Conservation (phyloP, 2,329 filamentous ascomycete species). For the Epicoccum sorghinum region DNA sequence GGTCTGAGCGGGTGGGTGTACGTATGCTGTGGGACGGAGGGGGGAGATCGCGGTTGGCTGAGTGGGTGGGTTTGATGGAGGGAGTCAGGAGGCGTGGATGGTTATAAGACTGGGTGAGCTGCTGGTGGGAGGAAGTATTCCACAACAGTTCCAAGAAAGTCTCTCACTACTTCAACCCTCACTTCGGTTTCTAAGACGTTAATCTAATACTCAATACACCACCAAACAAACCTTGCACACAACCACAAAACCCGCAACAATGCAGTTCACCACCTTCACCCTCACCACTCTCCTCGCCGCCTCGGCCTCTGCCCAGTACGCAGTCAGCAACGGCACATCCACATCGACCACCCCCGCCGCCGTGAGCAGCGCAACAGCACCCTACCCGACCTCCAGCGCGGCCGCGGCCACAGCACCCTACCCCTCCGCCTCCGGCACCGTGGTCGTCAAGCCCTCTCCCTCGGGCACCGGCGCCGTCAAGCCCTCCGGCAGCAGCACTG, state of each 20-base stretch:
- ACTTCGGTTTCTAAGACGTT: neutral
- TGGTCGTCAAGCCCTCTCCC: conserved; percentile 18
- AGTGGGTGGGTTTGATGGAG: neutral
- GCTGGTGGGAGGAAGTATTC: neutral
- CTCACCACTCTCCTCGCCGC: conserved; percentile 35
- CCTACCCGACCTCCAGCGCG: neutral
- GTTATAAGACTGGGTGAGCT: neutral
- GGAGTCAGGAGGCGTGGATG: too few species aligned
- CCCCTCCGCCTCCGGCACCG: conserved; percentile 31
- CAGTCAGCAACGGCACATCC: conserved; percentile 33
- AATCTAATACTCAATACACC: neutral
- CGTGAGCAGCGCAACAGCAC: neutral
- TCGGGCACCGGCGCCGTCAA: conserved; percentile 16
- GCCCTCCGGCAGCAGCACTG: conserved; percentile 21
- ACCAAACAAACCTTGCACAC: neutral
- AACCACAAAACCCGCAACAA: conserved; percentile 16
- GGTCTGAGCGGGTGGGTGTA: conserved; percentile 13
- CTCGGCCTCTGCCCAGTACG: conserved; percentile 33
- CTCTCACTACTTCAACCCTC: too few species aligned
- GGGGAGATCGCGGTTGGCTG: neutral
- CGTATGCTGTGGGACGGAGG: conserved; percentile 8
- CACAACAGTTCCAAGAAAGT: neutral
- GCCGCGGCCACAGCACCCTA: conserved; percentile 3
- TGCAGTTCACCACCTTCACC: conserved; percentile 42
- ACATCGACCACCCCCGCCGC: conserved; percentile 2